These are phyloP conservation scores for Trypanosoma melophagium DNA, from an alignment of 208 protist genomes.

Conservation along the genomic window DNA sequence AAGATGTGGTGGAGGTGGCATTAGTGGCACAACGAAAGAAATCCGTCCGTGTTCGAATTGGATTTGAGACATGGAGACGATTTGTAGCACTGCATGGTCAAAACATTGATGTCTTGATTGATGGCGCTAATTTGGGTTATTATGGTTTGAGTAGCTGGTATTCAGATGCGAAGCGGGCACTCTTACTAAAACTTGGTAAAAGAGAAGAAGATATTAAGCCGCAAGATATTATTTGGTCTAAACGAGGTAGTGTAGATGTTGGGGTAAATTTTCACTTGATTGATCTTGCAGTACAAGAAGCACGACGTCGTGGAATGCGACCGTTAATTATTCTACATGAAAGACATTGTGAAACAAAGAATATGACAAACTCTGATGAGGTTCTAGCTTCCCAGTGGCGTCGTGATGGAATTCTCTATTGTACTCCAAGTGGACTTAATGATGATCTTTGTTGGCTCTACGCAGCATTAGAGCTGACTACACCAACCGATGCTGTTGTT, in stretches of 20 bases:
- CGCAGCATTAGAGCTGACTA: slow-evolving; percentile 45
- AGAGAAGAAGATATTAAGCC: slow-evolving; percentile 29
- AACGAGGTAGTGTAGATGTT: slow-evolving; percentile 25
- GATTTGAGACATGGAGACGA: slow-evolving; percentile 58
- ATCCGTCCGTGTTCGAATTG: slow-evolving; percentile 26
- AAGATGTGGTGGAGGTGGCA: slow-evolving; percentile 41
- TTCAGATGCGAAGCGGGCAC: slow-evolving; percentile 23
- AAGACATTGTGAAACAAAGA: slow-evolving; percentile 41
- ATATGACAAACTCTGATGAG: slow-evolving; percentile 20
- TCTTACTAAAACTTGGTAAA: slow-evolving; percentile 37
- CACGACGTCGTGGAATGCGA: slow-evolving; percentile 32
- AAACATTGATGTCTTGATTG: slow-evolving; percentile 18
- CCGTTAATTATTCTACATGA: slow-evolving; percentile 75
- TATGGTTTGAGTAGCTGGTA: slow-evolving; percentile 68
- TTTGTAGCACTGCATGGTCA: slow-evolving; percentile 39
- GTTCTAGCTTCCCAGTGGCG: slow-evolving; percentile 36
- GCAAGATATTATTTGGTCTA: slow-evolving; percentile 35
- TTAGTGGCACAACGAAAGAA: slow-evolving; percentile 33
- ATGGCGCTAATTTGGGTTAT: slow-evolving; percentile 37
- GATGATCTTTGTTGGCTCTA: slow-evolving; percentile 86
- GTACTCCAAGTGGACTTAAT: slow-evolving; percentile 72
- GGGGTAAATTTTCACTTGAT: slow-evolving; percentile 45
- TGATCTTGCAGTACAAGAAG: slow-evolving; percentile 45
- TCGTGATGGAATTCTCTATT: slow-evolving; percentile 39
- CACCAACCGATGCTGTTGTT: slow-evolving; percentile 32